Evolutionary conservation across 257 asterid species (phyloP).

Genomic region (Solanum clarkiae): DNA sequence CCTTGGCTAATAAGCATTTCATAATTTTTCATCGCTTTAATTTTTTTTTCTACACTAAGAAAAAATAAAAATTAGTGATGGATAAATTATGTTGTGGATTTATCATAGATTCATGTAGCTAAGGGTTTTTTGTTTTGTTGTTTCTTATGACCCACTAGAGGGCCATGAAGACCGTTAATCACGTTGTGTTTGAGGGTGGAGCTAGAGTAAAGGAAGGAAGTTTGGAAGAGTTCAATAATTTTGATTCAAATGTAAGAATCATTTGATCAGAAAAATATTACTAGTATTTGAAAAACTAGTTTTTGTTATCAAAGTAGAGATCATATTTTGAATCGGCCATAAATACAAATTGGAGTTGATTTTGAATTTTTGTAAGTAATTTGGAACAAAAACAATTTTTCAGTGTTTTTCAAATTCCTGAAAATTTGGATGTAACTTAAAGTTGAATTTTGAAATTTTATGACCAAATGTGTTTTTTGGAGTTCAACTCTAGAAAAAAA

Average conservation of each 20-base stretch:
- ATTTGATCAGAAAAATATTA: too few species aligned
- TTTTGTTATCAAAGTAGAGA: too few species aligned
- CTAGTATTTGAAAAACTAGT: too few species aligned
- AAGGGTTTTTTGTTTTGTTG: not conserved
- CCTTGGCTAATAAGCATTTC: slow-evolving; percentile 60
- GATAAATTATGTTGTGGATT: not conserved
- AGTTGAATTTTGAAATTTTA: too few species aligned
- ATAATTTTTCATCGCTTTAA: slow-evolving; percentile 13
- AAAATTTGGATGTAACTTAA: too few species aligned
- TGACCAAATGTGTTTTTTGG: too few species aligned
- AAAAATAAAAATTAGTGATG: not conserved
- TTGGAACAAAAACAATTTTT: too few species aligned
- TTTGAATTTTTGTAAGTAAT: too few species aligned
- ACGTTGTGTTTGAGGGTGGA: not conserved
- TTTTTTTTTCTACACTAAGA: not conserved
- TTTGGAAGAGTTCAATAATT: not conserved
- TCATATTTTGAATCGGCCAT: too few species aligned
- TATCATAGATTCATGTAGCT: not conserved
- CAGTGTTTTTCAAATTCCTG: too few species aligned
- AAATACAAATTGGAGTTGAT: too few species aligned
- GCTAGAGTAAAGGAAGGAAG: not conserved
- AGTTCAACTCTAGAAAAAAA: too few species aligned
- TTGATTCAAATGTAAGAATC: not conserved
- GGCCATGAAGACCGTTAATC: not conserved
- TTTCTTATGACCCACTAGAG: not conserved